These are phyloP conservation scores for Orbilia ellipsospora DNA, from an alignment of 2,329 filamentous ascomycete genomes.

Conservation along the genomic window DNA sequence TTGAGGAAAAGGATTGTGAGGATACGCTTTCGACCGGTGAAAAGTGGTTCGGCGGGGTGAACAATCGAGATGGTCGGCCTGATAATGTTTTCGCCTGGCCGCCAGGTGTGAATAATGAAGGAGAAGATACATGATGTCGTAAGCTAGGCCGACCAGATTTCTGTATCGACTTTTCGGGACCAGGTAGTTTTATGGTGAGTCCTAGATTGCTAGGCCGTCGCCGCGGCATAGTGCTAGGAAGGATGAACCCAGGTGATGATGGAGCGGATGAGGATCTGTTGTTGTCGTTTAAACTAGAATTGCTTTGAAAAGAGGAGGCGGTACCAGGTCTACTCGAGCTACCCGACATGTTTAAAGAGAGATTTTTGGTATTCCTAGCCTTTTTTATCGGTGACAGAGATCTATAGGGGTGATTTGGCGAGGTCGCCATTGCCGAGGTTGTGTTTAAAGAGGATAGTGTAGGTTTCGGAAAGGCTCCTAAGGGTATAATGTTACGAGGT, in stretches of 20 bases:
- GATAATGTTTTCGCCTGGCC: conserved; percentile 61
- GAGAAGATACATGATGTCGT: conserved; percentile 75
- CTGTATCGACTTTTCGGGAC: conserved; percentile 64
- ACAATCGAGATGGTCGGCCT: conserved; percentile 64
- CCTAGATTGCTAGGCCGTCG: conserved; percentile 81
- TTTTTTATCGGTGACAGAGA: conserved; percentile 68
- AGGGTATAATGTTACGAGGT: conserved; percentile 76
- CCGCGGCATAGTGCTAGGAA: conserved; percentile 73
- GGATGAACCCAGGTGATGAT: conserved; percentile 80
- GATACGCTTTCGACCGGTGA: conserved; percentile 63
- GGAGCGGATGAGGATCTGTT: conserved; percentile 69
- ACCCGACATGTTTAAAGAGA: conserved; percentile 78
- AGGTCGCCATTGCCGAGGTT: conserved; percentile 61
- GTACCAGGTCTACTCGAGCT: conserved; percentile 65
- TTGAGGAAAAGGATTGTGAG: conserved; percentile 64
- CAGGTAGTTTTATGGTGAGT: conserved; percentile 76
- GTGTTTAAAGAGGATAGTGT: conserved; percentile 71
- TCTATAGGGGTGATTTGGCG: conserved; percentile 64
- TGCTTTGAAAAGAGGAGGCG: conserved; percentile 64
- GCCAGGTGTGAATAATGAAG: conserved; percentile 73
- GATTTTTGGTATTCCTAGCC: conserved; percentile 83
- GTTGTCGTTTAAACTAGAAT: conserved; percentile 54
- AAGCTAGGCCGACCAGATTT: conserved; percentile 60
- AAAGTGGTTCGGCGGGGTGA: conserved; percentile 68
- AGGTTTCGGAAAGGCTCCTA: conserved; percentile 41